A percentile compares a stretch with the other conserved stretches of the same genome.
Evolutionary conservation across 495 filamentous ascomycete species (phyloP).

Genomic region (Podospora didyma): DNA sequence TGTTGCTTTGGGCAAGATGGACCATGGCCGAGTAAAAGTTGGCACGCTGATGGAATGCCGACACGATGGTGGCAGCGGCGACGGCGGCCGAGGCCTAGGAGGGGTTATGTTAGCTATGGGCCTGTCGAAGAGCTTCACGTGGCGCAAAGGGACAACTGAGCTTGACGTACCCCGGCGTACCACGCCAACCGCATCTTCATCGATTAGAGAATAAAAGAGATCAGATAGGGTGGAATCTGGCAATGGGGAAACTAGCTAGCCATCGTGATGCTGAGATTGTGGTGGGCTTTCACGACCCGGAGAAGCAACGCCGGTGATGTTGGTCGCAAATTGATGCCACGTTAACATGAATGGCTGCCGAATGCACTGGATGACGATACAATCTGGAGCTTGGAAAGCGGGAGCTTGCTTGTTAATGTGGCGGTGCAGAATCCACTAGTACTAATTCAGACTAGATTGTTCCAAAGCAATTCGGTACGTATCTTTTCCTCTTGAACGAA

Average conservation of each 20-base stretch:
- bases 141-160: slow-evolving; percentile 10
- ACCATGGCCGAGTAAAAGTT: slow-evolving; percentile 98
- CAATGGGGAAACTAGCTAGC: slow-evolving; percentile 15
- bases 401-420: background rate
- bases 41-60: slow-evolving; percentile 87
- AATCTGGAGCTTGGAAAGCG: background rate
- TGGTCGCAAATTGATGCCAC: slow-evolving; percentile 31
- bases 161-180: slow-evolving; percentile 53
- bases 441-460: no score
- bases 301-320: background rate
- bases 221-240: slow-evolving; percentile 1
- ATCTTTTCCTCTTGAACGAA: no score
- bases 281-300: background rate
- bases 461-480: no score
- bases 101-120: slow-evolving; percentile 10
- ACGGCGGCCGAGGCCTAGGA: slow-evolving; percentile 22
- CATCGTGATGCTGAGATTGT: slow-evolving; percentile 10
- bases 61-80: slow-evolving; percentile 50
- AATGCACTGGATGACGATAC: background rate
- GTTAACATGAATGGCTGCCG: slow-evolving; percentile 25
- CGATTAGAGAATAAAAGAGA: slow-evolving; percentile 17
- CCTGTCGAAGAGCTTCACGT: background rate
- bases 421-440: no score
- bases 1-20: slow-evolving; percentile 90
- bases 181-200: slow-evolving; percentile 51